phyloP scores from a whole-genome alignment of 176 grass and related monocot genomes.

The Oryza punctata region DNA sequence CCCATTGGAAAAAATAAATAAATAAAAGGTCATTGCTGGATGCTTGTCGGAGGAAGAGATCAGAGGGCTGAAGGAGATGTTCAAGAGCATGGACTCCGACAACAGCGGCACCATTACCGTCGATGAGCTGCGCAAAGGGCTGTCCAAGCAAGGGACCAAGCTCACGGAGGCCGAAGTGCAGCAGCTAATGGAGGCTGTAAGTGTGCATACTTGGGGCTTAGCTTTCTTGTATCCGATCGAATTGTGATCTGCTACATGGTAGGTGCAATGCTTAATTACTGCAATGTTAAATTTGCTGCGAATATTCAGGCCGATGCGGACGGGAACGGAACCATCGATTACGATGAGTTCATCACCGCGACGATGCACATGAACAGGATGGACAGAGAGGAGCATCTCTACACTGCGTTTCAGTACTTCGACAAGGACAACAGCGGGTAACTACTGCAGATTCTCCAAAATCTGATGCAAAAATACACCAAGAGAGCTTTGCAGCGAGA shows the following conservation, averaged over 20 bases:
- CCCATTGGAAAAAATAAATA: background rate
- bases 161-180: constrained; percentile 69
- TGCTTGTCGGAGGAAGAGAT: constrained; percentile 91
- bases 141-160: constrained; percentile 80
- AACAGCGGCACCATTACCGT: constrained; percentile 87
- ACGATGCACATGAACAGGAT: constrained; percentile 93
- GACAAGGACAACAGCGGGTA: constrained; percentile 91
- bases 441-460: background rate
- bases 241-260: background rate
- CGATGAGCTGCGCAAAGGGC: constrained; percentile 63
- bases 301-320: constrained; percentile 72
- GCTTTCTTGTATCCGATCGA: background rate
- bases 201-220: background rate
- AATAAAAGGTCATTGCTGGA: constrained; percentile 65
- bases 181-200: constrained; percentile 86
- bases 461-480: background rate
- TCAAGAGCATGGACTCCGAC: constrained; percentile 81
- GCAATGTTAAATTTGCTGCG: background rate
- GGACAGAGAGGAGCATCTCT: constrained; percentile 85
- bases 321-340: constrained; percentile 80
- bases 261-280: background rate
- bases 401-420: constrained; percentile 85
- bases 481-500: background rate
- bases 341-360: constrained; percentile 87
- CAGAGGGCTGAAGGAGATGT: constrained; percentile 83